Conservation (phyloP, 768 basidiomycete genomes). For the Terana coerulea region DNA sequence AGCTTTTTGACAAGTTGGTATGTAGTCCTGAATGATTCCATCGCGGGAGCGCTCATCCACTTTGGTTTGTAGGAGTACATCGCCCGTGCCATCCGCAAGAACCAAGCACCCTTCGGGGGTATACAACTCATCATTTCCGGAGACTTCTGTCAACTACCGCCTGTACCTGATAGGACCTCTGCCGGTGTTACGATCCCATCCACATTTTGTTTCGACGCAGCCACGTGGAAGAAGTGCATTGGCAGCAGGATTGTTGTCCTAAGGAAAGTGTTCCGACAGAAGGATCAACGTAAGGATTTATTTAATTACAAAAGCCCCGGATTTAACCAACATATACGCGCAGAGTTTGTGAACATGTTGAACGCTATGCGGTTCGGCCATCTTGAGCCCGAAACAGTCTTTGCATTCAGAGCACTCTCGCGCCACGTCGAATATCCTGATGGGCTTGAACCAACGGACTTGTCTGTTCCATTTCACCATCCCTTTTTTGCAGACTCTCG, state of each 20-base stretch:
- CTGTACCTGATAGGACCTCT: slow-evolving; percentile 45
- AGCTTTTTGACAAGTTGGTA: slow-evolving; percentile 73
- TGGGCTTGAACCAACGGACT: slow-evolving; percentile 75
- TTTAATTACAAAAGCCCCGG: neutral
- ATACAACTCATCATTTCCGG: slow-evolving; percentile 87
- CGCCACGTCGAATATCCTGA: slow-evolving; percentile 62
- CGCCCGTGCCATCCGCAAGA: slow-evolving; percentile 51
- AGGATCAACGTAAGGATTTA: slow-evolving; percentile 57
- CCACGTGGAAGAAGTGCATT: slow-evolving; percentile 71
- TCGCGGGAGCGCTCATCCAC: too few relatives aligned
- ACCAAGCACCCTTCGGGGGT: slow-evolving; percentile 68
- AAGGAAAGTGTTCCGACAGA: slow-evolving; percentile 83
- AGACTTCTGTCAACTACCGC: slow-evolving; percentile 90
- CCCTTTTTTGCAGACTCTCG: neutral
- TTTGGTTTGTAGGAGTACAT: slow-evolving; percentile 59
- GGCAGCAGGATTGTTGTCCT: slow-evolving; percentile 47
- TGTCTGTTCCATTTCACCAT: slow-evolving; percentile 51
- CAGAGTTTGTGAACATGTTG: slow-evolving; percentile 74
- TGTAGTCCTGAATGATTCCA: too few relatives aligned
- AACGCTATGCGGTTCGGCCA: slow-evolving; percentile 83
- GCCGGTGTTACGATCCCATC: slow-evolving; percentile 32
- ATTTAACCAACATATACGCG: too few relatives aligned
- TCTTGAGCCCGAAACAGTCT: slow-evolving; percentile 40
- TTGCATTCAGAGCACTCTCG: slow-evolving; percentile 51
- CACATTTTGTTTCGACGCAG: slow-evolving; percentile 79